Evolutionary conservation across 2,329 filamentous ascomycete species (phyloP).

Genomic region (Phaeosphaeriaceae sp.): DNA sequence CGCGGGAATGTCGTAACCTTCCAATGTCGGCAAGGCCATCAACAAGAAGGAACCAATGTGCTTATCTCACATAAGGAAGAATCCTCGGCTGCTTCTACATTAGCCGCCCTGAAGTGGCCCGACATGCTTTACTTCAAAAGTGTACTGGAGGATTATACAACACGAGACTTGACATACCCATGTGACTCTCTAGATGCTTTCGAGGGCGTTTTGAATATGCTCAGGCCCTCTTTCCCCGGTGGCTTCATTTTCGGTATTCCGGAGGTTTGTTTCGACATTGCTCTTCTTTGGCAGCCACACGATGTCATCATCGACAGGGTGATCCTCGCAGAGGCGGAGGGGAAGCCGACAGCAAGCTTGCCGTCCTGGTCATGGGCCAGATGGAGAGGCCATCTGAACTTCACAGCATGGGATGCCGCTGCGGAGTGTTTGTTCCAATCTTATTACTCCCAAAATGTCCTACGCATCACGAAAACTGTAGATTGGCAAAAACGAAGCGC

Average conservation of each 20-base stretch:
- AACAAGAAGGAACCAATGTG: not conserved
- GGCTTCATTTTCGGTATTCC: not conserved
- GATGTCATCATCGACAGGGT: not conserved
- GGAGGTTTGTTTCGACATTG: not conserved
- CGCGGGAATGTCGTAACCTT: not conserved
- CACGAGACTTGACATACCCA: not conserved
- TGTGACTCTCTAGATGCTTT: not conserved
- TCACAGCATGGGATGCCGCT: not conserved
- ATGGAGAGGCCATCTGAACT: not conserved
- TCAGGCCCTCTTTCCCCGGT: not conserved
- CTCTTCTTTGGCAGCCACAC: not conserved
- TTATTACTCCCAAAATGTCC: not conserved
- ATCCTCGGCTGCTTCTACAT: not conserved
- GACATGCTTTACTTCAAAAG: not conserved
- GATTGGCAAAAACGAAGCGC: not conserved
- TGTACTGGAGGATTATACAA: not conserved
- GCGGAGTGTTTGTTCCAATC: not conserved
- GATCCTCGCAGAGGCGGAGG: not conserved
- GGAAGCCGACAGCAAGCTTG: not conserved
- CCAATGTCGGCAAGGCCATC: not conserved
- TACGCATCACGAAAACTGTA: not conserved
- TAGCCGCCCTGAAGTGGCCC: not conserved
- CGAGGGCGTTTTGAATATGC: not conserved
- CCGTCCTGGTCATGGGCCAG: not conserved
- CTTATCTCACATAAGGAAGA: not conserved